Evolutionary conservation across 2,329 filamentous ascomycete genomes (phyloP), one percentile per base, ranked within the genome.

Genomic region (Xylariaceae sp.): DNA sequence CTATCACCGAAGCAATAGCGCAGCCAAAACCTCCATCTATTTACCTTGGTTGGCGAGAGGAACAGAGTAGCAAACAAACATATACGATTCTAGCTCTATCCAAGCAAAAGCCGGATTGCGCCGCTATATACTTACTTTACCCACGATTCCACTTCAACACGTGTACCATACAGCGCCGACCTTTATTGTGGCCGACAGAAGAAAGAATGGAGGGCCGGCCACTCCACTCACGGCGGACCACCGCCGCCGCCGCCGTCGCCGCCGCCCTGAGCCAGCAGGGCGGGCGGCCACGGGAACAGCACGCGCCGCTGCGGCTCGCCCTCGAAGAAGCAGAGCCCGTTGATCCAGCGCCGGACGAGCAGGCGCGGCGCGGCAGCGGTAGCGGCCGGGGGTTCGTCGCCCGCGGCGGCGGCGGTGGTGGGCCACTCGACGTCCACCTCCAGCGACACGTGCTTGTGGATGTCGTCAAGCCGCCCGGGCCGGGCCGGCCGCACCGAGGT

Each of bases 301-400:
- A 54, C 49, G 18, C 38, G 26, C 16, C 38, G 40, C 13, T 30
- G 33, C 9, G 39, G 33, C 7, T n/a, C 19, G 4, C 35, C 36
- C 2, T 37, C 43, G 17, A 33, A 43, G 40, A 54, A 51, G 35
- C 46, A 52, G 31, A 54, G 45, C 8, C 51, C 51, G 31, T 53
- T 53, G 15, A 53, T 37, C 51, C 51, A 54, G 28, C 51, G 49
- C 27, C 47, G 49, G 37, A 45, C 48, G 24, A 51, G 47, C 12
- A 54, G 34, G 29, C 41, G 48, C 27, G 50, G 50, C 13, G 29
- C 14, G 11, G 27, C n/a, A 17, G 19, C 12, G 22, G 30, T 16
- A 9, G 5, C 15, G 3, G 14, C 22, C 25, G 12, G 15, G 10
- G 25, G 19, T 21, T 28, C 19, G 16, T 31, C 31, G 22, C 28